These are phyloP conservation scores for Plectranthus barbatus DNA, from an alignment of 257 asterid species.

Conservation along the genomic window DNA sequence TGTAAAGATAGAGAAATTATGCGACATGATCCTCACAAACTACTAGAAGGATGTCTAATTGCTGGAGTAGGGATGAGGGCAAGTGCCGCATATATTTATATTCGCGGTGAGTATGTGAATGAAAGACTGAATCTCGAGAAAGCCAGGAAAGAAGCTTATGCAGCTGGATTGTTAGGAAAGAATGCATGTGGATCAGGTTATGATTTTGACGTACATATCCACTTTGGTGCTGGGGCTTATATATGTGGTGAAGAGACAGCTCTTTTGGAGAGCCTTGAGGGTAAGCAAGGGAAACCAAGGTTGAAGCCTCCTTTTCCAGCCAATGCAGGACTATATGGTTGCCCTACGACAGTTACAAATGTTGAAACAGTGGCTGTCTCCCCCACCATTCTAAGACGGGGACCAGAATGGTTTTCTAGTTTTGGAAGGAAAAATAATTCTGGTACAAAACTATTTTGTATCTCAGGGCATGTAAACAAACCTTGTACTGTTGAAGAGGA, in stretches of 20 bases:
- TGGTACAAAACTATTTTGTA: conserved; percentile 85
- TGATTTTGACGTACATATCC: conserved; percentile 92
- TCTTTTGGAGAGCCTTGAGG: conserved; percentile 98
- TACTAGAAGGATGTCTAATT: conserved; percentile 90
- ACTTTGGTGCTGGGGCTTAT: conserved; percentile 96
- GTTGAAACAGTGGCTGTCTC: conserved; percentile 99
- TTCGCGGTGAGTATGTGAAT: conserved; percentile 95
- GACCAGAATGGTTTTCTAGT: conserved; percentile 97
- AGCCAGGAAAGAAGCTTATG: conserved; percentile 93
- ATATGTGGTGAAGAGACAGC: conserved; percentile 99
- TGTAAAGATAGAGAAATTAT: conserved; percentile 97
- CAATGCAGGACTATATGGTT: conserved; percentile 90
- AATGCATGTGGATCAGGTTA: conserved; percentile 98
- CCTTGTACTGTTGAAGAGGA: conserved; percentile 99
- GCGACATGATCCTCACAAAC: conserved; percentile 99
- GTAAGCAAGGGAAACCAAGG: conserved; percentile 97
- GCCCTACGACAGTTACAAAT: conserved; percentile 95
- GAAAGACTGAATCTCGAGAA: conserved; percentile 77
- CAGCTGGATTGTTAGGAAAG: conserved; percentile 80
- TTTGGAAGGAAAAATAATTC: conserved; percentile 95
- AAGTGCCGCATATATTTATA: conserved; percentile 86
- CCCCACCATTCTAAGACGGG: conserved; percentile 93
- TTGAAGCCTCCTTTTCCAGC: conserved; percentile 99
- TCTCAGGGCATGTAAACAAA: conserved; percentile 97
- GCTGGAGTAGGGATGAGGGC: conserved; percentile 99